Base-by-base conservation (phyloP, 371 early-diverging fungal species). In the Mucor piriformis region DNA sequence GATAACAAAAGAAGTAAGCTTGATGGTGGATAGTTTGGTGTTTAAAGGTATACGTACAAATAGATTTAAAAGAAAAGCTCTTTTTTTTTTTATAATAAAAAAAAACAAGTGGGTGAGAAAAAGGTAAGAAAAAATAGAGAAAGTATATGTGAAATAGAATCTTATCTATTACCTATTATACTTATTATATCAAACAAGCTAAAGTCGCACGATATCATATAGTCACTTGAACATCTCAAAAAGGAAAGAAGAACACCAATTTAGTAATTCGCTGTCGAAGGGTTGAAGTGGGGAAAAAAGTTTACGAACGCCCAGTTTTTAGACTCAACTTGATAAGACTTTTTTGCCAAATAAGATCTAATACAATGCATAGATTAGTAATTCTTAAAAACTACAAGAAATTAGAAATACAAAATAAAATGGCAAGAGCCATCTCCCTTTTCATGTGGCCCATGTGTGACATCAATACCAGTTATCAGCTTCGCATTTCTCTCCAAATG, bases 1-100 rank as follows among this genome's bases (percentile, higher is more conserved):
- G 67, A 61, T 34, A 61, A 62, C 57, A 66, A 58, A 54, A 62
- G 16, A 24, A 37, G 20, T 32, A 43, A 42, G 20, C 18, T 42
- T 42, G 42, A 18, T 7, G 42, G 38, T 13, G 38, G n/a, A 4
- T n/a, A 15, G 38, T 38, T 38, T n/a, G 16, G n/a, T 27, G n/a
- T 10, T 16, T 6, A 29, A 24, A n/a, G n/a, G 24, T n/a, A 40
- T 38, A 8, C 38, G 24, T 38, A 20, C 24, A 32, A 13, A 8
- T 32, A 24, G 18, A 33, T 33, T 15, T 6, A 35, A 50, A 12
- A 50, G 34, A 21, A 27, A 13, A 21, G 21, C 8, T 3, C 16
- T 7, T 29, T 32, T 29, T 29, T 38, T 54, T 54, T 50, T 50
- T 50, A 20, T 5, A 18, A 20, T 5, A 29, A 32, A 32, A 20